These are phyloP conservation scores for Ilyonectria destructans DNA, from an alignment of 2,329 filamentous ascomycete species.

Conservation along the genomic window DNA sequence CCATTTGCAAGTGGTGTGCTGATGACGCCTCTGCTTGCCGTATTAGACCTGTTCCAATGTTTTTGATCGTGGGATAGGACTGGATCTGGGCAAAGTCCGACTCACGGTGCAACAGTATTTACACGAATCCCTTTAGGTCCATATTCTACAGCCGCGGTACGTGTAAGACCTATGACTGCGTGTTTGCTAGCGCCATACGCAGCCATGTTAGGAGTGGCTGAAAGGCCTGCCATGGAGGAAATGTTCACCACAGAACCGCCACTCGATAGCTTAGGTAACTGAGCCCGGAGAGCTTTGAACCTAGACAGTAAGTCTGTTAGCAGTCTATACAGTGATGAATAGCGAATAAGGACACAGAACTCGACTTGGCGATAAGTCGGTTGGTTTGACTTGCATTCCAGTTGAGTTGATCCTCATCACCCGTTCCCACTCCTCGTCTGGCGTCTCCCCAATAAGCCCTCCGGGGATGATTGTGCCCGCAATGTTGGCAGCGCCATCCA, in stretches of 20 bases:
- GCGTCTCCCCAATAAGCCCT: conserved; percentile 4
- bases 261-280: not conserved
- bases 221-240: conserved; percentile 7
- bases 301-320: not conserved
- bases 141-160: conserved; percentile 18
- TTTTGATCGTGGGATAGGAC: too few relatives aligned
- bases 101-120: conserved; percentile 16
- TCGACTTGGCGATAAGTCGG: not conserved
- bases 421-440: conserved; percentile 15
- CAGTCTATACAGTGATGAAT: not conserved
- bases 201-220: conserved; percentile 6
- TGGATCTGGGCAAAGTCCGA: too few relatives aligned
- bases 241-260: conserved; percentile 12
- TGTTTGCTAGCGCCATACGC: conserved; percentile 22
- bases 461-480: not conserved
- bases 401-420: conserved; percentile 15
- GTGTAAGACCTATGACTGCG: conserved; percentile 11
- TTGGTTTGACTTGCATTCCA: not conserved
- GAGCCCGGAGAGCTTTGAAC: conserved; percentile 15
- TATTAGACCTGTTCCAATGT: too few relatives aligned
- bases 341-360: not conserved
- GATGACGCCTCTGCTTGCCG: not conserved
- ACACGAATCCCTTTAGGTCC: conserved; percentile 20
- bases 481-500: conserved; percentile 14
- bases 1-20: conserved; percentile 11